Evolutionary conservation across 1,284 basidiomycete genomes (phyloP), one percentile per base, ranked within the genome.

Genomic region (Sparassis latifolia): DNA sequence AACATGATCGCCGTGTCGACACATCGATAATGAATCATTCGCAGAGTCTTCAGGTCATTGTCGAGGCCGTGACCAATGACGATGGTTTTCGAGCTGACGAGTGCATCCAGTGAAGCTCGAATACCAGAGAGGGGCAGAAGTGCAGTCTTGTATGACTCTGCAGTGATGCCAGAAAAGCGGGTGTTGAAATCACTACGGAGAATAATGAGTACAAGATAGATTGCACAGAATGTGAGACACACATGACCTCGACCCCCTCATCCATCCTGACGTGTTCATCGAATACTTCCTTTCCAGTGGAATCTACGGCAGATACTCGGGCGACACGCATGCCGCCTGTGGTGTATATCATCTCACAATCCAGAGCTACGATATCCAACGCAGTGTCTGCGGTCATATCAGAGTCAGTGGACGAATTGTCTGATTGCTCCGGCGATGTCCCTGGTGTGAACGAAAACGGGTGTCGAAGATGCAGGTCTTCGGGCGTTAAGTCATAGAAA

Each of bases 301-400:
- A 82, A 60, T 94, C 86, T 1, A 97, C 82, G 3, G 94, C 79
- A 0, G 93, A 95, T 1, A 95, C 83, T 4, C 94, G 80, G 3
- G 92, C 94, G 5, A 95, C 80, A 29, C 86, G 82, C 74, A 91
- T 81, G 0, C 94, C 94, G 4, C 86, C 87, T 0, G 92, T 94
- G 0, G 91, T 90, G 68, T 92, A 93, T 30, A 95, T 78, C 89
- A 97, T 92, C 66, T 97, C 94, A 64, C 89, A 95, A 66, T 96
- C 93, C 47, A 96, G 70, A 0, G 88, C 89, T 4, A 85, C 86
- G 2, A 93, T 79, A 48, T 91, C 88, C 33, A 89, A 67, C 2
- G 76, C 70, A 1, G 73, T 72, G 52, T 71, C 68, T 3, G 55
- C 54, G n/a, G 61, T 47, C 31, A 55, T 52, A 20, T n/a, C 33